phyloP scores from a whole-genome alignment of 140 eudicot genomes.

The Flaveria floridana region DNA sequence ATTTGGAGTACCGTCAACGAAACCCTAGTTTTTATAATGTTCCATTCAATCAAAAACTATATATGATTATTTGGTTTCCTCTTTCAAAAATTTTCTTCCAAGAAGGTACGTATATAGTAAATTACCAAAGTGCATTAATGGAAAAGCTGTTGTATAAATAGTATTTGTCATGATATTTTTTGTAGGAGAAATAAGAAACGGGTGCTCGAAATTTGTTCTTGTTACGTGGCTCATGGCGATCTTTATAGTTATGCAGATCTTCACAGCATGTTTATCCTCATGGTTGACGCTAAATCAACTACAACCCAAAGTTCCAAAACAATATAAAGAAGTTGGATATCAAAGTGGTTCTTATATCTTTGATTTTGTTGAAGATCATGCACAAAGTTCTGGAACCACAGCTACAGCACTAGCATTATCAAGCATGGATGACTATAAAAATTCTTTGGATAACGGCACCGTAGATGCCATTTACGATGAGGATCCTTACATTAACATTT shows the following conservation, averaged over 20 bases:
- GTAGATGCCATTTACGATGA: slow-evolving; percentile 25
- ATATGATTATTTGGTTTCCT: slow-evolving; percentile 30
- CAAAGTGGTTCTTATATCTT: slow-evolving; percentile 10
- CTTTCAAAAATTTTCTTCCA: slow-evolving; percentile 20
- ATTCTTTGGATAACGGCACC: slow-evolving; percentile 2
- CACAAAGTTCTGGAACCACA: too few relatives aligned
- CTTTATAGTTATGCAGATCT: slow-evolving; percentile 25
- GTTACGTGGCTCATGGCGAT: slow-evolving; percentile 17
- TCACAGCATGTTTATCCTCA: slow-evolving; percentile 28
- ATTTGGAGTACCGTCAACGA: slow-evolving; percentile 22
- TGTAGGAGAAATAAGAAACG: slow-evolving; percentile 13
- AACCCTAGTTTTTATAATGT: slow-evolving; percentile 25
- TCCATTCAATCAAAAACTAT: slow-evolving; percentile 1
- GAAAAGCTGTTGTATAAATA: not conserved
- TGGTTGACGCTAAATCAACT: slow-evolving; percentile 20
- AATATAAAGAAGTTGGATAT: slow-evolving; percentile 16
- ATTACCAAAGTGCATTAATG: not conserved
- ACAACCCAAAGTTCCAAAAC: slow-evolving; percentile 18
- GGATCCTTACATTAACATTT: slow-evolving; percentile 22
- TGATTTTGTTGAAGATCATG: not conserved
- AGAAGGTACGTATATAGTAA: slow-evolving; percentile 19
- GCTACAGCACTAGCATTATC: not conserved
- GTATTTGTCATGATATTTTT: not conserved
- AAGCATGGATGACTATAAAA: slow-evolving; percentile 21
- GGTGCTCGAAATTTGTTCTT: slow-evolving; percentile 22